Base-by-base conservation (phyloP, 1,284 basidiomycete genomes). In the Pisolithus thermaeus region DNA sequence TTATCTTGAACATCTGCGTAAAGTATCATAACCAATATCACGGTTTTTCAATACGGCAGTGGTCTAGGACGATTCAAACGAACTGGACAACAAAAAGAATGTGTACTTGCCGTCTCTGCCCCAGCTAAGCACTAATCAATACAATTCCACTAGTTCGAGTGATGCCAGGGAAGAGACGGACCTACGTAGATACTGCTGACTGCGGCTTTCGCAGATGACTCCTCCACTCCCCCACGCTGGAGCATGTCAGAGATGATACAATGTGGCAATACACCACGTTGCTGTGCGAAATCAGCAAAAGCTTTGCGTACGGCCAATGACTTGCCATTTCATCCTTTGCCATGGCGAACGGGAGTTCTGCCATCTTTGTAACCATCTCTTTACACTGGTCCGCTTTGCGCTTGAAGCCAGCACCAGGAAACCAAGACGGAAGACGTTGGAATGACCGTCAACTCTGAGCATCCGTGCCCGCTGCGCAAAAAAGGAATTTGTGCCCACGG, bases 11-110 rank as follows among this genome's bases (percentile, higher is more conserved):
- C 56, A 7, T 54, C 53, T 0, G 72, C 70, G 41, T 65, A 52
- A 12, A 61, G 47, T 22, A 63, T 52, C 61, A 73, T 70, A 14
- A 60, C 62, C 20, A 71, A 51, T n/a, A 73, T 54, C 35, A 73
- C 70, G 9, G 61, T 53, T 4, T n/a, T 45, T 32, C 20, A 69
- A 37, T 3, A 54, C 25, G 5, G 59, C 50, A 22, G 53, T 49
- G 4, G 59, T 59, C 59, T 64, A 32, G 27, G 14, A n/a, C 9
- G 14, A 43, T 28, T 2, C 12, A 14, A 5, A 16, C 22, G 3
- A 32, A 22, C 14, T 18, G 7, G 9, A 11, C 5, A 16, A 5
- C 7, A 2, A 36, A 12, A 12, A 20, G 8, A 3, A 12, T 1
- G n/a, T 18, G 18, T 12, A 22, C 41, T 23, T 30, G 41, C 51